phyloP scores from a whole-genome alignment of 176 grass and related monocot genomes.

The Avena sativa region DNA sequence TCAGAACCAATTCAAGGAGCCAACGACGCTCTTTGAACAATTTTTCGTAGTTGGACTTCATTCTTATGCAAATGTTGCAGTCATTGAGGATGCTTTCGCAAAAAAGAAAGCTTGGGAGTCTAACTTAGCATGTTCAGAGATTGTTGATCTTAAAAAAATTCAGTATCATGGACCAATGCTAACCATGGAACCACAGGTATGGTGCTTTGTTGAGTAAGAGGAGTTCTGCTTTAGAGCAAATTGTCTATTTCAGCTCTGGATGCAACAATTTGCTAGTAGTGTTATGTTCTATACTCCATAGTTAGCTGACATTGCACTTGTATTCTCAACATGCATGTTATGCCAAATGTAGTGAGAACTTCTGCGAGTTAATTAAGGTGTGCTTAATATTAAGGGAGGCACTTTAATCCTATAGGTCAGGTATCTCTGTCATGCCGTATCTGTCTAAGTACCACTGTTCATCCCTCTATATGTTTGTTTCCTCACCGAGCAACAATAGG shows the following conservation, averaged over 20 bases:
- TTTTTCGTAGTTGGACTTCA: constrained; percentile 95
- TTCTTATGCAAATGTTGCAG: constrained; percentile 86
- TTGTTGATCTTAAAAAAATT: constrained; percentile 70
- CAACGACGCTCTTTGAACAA: constrained; percentile 75
- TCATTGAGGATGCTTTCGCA: constrained; percentile 94
- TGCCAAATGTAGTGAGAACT: background rate
- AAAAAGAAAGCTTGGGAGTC: constrained; percentile 92
- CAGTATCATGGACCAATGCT: constrained; percentile 73
- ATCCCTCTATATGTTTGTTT: background rate
- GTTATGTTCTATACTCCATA: background rate
- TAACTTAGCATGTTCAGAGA: constrained; percentile 64
- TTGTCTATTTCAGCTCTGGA: background rate
- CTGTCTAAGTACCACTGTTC: background rate
- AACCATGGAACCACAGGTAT: constrained; percentile 90
- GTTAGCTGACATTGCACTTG: background rate
- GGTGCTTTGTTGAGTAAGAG: constrained; percentile 40
- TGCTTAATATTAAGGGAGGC: constrained; percentile 4
- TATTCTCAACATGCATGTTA: background rate
- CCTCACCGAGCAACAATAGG: background rate
- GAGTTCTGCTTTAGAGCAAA: constrained; percentile 5
- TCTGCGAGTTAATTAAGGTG: background rate
- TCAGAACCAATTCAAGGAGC: constrained; percentile 68
- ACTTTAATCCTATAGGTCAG: background rate
- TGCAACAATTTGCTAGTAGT: constrained; percentile 1
- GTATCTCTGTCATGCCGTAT: background rate